These are phyloP conservation scores for Mycosarcoma maydis DNA, from an alignment of 1,284 basidiomycete species.

Conservation along the genomic window DNA sequence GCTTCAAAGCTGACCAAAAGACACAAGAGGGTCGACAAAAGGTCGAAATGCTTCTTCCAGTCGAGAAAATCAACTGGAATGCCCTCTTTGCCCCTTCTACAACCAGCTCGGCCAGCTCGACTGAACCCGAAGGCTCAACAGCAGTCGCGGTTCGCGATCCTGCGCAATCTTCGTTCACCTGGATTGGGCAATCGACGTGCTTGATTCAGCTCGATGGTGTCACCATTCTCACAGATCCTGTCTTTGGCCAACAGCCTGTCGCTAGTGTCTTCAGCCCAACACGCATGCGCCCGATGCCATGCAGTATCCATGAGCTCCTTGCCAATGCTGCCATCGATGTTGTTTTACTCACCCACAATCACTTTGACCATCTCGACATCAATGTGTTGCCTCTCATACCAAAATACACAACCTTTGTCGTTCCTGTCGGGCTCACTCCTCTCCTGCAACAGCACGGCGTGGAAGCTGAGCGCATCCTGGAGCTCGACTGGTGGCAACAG, in stretches of 20 bases:
- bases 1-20: constrained; percentile 54
- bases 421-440: constrained; percentile 56
- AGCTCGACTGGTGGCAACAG: constrained; percentile 66
- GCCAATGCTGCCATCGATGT: constrained; percentile 67
- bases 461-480: constrained; percentile 37
- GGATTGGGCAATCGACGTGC: constrained; percentile 61
- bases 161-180: constrained; percentile 47
- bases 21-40: constrained; percentile 36
- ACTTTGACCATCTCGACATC: constrained; percentile 63
- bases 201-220: constrained; percentile 70
- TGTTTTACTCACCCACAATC: constrained; percentile 69
- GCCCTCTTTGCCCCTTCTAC: constrained; percentile 22
- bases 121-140: background rate
- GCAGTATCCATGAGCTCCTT: constrained; percentile 67
- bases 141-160: constrained; percentile 3
- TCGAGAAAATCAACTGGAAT: constrained; percentile 44
- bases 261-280: constrained; percentile 68
- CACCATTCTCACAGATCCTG: constrained; percentile 70
- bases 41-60: constrained; percentile 47
- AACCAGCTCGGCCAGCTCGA: background rate
- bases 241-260: constrained; percentile 69
- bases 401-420: constrained; percentile 53
- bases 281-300: constrained; percentile 68
- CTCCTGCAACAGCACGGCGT: constrained; percentile 56
- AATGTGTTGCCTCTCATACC: constrained; percentile 50